These are phyloP conservation scores for Alternaria brassicicola DNA, from an alignment of 2,329 filamentous ascomycete genomes.

Conservation along the genomic window DNA sequence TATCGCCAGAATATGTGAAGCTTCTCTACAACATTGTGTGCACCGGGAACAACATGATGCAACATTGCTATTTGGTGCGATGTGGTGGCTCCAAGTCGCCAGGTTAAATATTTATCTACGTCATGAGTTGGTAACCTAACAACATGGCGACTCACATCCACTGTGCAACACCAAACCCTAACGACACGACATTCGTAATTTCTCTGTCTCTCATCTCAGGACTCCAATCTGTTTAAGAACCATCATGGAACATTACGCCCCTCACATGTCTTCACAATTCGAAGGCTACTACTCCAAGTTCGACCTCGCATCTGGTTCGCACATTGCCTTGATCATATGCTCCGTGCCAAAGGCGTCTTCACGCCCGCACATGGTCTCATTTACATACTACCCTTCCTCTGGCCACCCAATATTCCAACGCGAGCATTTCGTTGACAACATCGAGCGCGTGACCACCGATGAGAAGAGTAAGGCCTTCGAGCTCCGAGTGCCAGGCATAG, in stretches of 20 bases:
- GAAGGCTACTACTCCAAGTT: conserved; percentile 61
- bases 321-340: conserved; percentile 56
- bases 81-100: not conserved
- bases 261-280: conserved; percentile 52
- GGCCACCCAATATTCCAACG: conserved; percentile 47
- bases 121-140: conserved; percentile 22
- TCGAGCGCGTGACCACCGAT: conserved; percentile 43
- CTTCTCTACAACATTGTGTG: not conserved
- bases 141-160: not conserved
- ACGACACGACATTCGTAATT: not conserved
- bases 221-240: not conserved
- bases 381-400: conserved; percentile 55
- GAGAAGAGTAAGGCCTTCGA: conserved; percentile 47
- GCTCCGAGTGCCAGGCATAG: conserved; percentile 49
- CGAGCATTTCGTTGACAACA: conserved; percentile 52
- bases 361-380: conserved; percentile 55
- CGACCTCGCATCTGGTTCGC: conserved; percentile 53
- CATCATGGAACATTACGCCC: conserved; percentile 52
- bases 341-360: conserved; percentile 51
- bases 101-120: conserved; percentile 15
- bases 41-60: not conserved
- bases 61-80: not conserved
- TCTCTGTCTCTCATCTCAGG: not conserved
- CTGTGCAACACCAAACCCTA: not conserved
- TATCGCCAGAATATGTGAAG: not conserved